These are phyloP conservation scores for Candida koratica DNA, from an alignment of 805 yeast genomes.

Conservation along the genomic window DNA sequence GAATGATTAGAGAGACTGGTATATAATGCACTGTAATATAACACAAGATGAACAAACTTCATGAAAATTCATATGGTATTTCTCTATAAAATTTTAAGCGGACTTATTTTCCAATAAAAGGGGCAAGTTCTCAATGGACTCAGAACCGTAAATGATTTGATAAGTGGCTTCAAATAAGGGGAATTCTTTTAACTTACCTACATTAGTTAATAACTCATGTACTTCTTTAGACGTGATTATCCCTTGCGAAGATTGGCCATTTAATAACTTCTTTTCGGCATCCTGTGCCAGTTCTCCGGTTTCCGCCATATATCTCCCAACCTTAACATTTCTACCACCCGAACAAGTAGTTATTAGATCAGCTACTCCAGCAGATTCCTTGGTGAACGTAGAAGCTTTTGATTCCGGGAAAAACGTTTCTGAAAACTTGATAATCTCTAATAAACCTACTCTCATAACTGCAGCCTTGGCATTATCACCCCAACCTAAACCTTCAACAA, in stretches of 20 bases:
- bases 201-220: conserved; percentile 40
- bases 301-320: conserved; percentile 44
- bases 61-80: neutral
- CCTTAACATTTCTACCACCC: conserved; percentile 47
- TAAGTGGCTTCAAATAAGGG: conserved; percentile 47
- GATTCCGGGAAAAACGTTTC: conserved; percentile 54
- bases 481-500: conserved; percentile 47
- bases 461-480: conserved; percentile 49
- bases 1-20: no score
- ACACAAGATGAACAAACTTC: neutral
- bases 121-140: conserved; percentile 41
- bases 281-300: conserved; percentile 39
- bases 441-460: conserved; percentile 43
- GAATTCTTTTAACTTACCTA: conserved; percentile 31
- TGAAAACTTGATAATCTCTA: conserved; percentile 42
- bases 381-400: conserved; percentile 36
- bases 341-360: conserved; percentile 46
- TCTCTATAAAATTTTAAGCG: conserved; percentile 4
- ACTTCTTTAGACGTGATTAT: conserved; percentile 45
- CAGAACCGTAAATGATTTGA: conserved; percentile 39
- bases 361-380: conserved; percentile 46
- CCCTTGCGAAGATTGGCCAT: conserved; percentile 47
- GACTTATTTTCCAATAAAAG: conserved; percentile 28
- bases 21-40: neutral
- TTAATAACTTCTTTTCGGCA: conserved; percentile 42